A percentile compares a stretch with the other conserved stretches of the same genome.
Conservation (phyloP, 179 eudicot species). For the Sideroxylon spinosum region DNA sequence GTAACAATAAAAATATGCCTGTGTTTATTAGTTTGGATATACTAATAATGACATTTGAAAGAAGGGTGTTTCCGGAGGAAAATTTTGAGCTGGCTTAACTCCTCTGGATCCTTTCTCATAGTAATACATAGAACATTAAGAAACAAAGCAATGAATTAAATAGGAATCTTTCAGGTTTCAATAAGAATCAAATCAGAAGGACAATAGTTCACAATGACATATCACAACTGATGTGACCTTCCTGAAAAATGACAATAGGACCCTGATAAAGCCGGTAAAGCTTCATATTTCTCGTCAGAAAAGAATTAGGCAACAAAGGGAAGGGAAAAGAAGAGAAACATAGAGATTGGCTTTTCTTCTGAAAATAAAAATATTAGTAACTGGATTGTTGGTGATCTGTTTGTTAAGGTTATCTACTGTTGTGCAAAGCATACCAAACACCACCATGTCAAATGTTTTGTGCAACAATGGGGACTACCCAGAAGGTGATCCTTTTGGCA, state of each 20-base stretch:
- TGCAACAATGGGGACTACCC: constrained; percentile 36
- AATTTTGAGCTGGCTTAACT: neutral
- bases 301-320: neutral
- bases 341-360: constrained; percentile 10
- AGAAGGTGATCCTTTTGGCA: constrained; percentile 33
- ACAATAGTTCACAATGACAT: constrained; percentile 7
- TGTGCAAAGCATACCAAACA: constrained; percentile 33
- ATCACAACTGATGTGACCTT: constrained; percentile 5
- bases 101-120: constrained; percentile 7
- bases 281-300: neutral
- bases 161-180: neutral
- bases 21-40: neutral
- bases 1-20: constrained; percentile 4
- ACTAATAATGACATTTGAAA: neutral
- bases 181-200: neutral
- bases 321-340: neutral
- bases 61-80: neutral
- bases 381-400: constrained; percentile 5
- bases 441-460: constrained; percentile 22
- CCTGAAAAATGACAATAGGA: neutral
- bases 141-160: neutral
- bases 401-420: constrained; percentile 9
- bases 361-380: neutral
- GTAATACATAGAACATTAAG: neutral
- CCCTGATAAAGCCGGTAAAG: neutral